Percentiles rank a stretch among this genome's conserved stretches.
phyloP scores from a whole-genome alignment of 2,329 filamentous ascomycete species.

The Leptographium lundbergii region DNA sequence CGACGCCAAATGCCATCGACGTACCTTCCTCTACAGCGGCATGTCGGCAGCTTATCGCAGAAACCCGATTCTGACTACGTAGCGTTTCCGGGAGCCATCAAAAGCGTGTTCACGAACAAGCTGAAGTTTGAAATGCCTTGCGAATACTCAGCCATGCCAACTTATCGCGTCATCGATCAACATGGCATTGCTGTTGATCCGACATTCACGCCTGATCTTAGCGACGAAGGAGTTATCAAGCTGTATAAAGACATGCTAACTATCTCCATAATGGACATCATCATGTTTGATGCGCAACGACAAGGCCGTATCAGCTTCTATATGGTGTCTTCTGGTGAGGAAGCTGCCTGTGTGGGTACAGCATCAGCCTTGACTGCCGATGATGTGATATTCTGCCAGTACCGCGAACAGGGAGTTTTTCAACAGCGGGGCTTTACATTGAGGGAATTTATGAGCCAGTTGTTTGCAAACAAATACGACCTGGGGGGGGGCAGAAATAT shows the following conservation, averaged over 20 bases:
- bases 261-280: conserved; percentile 78
- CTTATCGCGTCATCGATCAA: conserved; percentile 84
- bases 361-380: conserved; percentile 71
- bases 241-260: conserved; percentile 54
- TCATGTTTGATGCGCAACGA: conserved; percentile 96
- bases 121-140: conserved; percentile 68
- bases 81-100: conserved; percentile 87
- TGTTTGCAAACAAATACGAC: conserved; percentile 81
- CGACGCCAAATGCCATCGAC: neutral
- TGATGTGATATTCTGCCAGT: conserved; percentile 90
- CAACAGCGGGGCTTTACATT: conserved; percentile 78
- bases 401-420: conserved; percentile 86
- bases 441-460: conserved; percentile 85
- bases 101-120: conserved; percentile 77
- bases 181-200: conserved; percentile 74
- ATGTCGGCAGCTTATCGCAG: conserved; percentile 40
- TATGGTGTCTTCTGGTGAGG: conserved; percentile 91
- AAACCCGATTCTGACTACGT: conserved; percentile 42
- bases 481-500: conserved; percentile 78
- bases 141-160: conserved; percentile 65
- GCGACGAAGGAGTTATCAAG: conserved; percentile 46
- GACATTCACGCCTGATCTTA: conserved; percentile 54
- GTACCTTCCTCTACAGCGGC: neutral
- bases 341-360: conserved; percentile 84
- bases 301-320: conserved; percentile 94